A percentile compares a stretch with the other conserved stretches of the same genome.
These are phyloP conservation scores for Aspergillus fumigatus DNA, from an alignment of 2,329 filamentous ascomycete species.

Conservation along the genomic window DNA sequence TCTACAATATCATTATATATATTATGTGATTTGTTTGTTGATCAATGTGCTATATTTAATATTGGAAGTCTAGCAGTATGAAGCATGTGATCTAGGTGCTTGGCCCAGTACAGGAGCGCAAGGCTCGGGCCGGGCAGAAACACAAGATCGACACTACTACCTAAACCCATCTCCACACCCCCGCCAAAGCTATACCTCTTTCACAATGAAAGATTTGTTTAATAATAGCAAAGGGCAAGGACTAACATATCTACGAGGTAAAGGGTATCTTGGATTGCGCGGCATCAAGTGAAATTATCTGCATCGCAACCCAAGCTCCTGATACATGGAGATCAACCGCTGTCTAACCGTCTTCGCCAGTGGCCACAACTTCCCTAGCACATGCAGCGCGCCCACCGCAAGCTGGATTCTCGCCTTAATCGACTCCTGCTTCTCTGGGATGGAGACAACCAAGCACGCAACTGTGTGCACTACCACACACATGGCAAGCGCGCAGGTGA, in stretches of 20 bases:
- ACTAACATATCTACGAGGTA: neutral
- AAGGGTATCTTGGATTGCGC: neutral
- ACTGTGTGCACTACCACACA: slow-evolving; percentile 71
- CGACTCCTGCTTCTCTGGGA: slow-evolving; percentile 14
- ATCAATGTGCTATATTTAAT: neutral
- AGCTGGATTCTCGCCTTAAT: slow-evolving; percentile 29
- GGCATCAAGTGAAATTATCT: neutral
- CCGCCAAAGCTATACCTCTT: neutral
- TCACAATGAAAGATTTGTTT: neutral
- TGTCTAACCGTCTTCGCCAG: slow-evolving; percentile 22
- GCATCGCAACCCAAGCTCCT: slow-evolving; percentile 10
- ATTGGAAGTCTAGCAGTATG: neutral
- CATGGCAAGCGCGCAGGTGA: slow-evolving; percentile 70
- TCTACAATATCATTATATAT: too few relatives aligned
- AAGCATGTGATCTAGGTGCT: neutral
- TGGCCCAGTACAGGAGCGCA: neutral
- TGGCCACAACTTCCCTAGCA: slow-evolving; percentile 28
- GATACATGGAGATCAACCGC: slow-evolving; percentile 24
- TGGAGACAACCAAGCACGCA: slow-evolving; percentile 57
- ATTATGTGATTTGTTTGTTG: too few relatives aligned
- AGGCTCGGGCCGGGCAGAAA: neutral
- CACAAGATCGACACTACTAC: too few relatives aligned
- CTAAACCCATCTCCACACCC: too few relatives aligned
- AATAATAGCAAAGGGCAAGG: neutral
- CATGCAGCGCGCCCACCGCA: slow-evolving; percentile 23